These are phyloP conservation scores for Mycena crocata DNA, from an alignment of 768 basidiomycete genomes.

Conservation along the genomic window DNA sequence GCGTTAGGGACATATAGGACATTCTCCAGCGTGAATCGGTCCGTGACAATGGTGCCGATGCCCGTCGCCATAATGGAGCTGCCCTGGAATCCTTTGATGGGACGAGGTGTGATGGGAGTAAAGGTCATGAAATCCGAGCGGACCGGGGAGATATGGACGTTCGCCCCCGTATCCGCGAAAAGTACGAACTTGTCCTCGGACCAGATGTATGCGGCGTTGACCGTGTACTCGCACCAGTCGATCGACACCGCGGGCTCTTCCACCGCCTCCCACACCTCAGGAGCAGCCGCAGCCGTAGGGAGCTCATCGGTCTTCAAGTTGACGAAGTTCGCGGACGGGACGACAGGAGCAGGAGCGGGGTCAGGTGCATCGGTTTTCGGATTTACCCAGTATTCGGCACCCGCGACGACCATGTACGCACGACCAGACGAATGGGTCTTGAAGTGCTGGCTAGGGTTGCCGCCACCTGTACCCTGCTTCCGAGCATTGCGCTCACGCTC, in stretches of 20 bases:
- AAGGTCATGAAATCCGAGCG: background rate
- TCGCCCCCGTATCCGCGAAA: background rate
- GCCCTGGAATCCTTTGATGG: constrained; percentile 10
- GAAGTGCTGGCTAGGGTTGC: too few species aligned
- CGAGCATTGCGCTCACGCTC: background rate
- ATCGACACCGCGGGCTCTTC: background rate
- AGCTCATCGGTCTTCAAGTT: background rate
- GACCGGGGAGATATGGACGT: background rate
- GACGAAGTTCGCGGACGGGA: background rate
- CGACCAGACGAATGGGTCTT: background rate
- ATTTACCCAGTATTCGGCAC: background rate
- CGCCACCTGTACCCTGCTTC: background rate
- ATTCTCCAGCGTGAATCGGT: background rate
- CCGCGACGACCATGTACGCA: background rate
- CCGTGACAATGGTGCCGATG: constrained; percentile 7
- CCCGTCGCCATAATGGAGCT: constrained; percentile 1
- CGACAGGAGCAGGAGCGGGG: background rate
- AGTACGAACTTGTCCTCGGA: background rate
- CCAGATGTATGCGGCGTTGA: background rate
- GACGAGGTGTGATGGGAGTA: background rate
- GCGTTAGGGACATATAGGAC: constrained; percentile 13
- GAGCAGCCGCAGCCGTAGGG: background rate
- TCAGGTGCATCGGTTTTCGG: background rate
- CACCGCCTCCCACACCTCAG: background rate
- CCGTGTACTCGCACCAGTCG: background rate